Evolutionary conservation across 2,329 filamentous ascomycete species (phyloP), one percentile per base, ranked within the genome.

Genomic region (Fusarium sp.): DNA sequence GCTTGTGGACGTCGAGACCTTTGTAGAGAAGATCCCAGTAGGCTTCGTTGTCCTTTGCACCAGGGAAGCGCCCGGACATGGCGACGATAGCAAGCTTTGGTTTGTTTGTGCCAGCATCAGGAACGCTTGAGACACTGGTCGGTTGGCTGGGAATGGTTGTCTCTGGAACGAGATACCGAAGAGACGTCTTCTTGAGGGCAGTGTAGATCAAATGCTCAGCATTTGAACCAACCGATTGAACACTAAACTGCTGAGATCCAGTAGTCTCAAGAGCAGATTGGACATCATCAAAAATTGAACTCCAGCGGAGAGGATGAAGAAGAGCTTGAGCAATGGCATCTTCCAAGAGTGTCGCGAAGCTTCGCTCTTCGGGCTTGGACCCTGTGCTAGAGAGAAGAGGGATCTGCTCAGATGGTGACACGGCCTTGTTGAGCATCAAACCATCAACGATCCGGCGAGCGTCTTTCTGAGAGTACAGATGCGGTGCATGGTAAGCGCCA

Each of bases 21-120:
- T 90, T 87, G 78, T 90, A 86, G 18, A 93, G 85, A 5, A 92
- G 82, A 63, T 91, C 88, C 90, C 90, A 92, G 59, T 92, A 88
- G 15, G 86, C 85, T 39, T 92, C 89, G 28, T 87, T 86, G 73
- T 85, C 88, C 10, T 87, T 88, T 66, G 90, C 89, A 58, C 88
- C 80, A 0, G 91, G 91, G 78, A 91, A 92, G 54, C 91, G 86
- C 63, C 90, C 90, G 26, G 91, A 88, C 85, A 91, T 90, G 54
- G 90, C 90, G 51, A 92, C 87, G 61, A 92, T 92, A 61, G 90
- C 90, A 17, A 76, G 71, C 44, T 76, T 76, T 3, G 74, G 68
- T 32, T 75, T 73, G 10, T 35, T 66, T 0, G 65, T 62, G 10
- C 60, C 60, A 0, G 56, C 18, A 0, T 72, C 48, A 0, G 53